These are phyloP conservation scores for Globisporangium apiculatum DNA, from an alignment of 352 stramenopile species.

Conservation along the genomic window DNA sequence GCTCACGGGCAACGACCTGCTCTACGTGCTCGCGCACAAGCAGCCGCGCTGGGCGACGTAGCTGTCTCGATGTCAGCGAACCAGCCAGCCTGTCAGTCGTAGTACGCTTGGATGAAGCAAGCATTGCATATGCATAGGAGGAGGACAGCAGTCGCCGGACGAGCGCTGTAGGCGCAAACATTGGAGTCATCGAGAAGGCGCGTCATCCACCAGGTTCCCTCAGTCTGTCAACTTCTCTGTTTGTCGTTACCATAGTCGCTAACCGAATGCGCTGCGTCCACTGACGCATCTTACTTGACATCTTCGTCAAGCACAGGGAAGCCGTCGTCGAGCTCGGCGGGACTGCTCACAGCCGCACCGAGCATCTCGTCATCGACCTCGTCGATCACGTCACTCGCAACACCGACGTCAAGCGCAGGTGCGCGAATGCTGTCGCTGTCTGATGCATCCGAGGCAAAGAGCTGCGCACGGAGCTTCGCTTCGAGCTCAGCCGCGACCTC, in stretches of 20 bases:
- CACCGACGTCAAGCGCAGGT: conserved; percentile 9
- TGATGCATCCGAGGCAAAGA: conserved; percentile 33
- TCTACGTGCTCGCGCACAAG: conserved; percentile 80
- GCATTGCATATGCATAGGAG: too few relatives aligned
- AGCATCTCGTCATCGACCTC: conserved; percentile 6
- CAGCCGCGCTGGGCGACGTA: conserved; percentile 54
- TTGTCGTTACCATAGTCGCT: too few relatives aligned
- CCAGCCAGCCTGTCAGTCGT: too few relatives aligned
- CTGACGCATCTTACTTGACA: conserved; percentile 2
- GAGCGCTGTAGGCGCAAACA: too few relatives aligned
- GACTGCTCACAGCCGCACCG: background rate
- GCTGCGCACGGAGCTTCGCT: conserved; percentile 49
- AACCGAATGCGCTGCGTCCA: too few relatives aligned
- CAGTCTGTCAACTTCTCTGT: too few relatives aligned
- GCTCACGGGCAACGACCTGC: conserved; percentile 71
- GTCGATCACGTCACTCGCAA: conserved; percentile 2
- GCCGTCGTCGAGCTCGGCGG: background rate
- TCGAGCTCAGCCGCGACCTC: conserved; percentile 67
- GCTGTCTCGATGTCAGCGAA: too few relatives aligned
- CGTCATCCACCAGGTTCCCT: too few relatives aligned
- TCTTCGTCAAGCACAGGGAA: conserved; percentile 4
- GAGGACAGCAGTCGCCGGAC: background rate
- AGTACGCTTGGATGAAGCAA: too few relatives aligned
- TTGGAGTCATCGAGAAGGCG: too few relatives aligned
- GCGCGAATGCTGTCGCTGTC: background rate